Base-by-base conservation (phyloP, 1,284 basidiomycete species). In the Sporisorium sorghi region DNA sequence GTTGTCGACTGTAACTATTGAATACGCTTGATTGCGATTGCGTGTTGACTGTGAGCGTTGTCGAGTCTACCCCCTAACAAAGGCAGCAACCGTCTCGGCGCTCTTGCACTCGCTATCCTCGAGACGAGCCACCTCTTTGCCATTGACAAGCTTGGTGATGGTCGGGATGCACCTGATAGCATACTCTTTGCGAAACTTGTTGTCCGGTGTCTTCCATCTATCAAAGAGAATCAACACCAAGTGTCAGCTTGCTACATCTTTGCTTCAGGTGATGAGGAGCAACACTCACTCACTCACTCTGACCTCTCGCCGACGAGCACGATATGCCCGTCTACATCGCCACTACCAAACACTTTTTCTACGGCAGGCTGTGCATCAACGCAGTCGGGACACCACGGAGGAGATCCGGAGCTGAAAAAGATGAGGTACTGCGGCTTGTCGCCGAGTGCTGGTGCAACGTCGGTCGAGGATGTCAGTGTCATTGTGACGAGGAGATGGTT, bases 351-450 rank as follows among this genome's bases (percentile, higher is more conserved):
- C 24, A 75, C 65, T 11, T 58, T 48, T n/a, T 67, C 46, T 24
- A 79, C 37, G 10, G 59, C 61, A 4, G 74, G 71, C 28, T 68
- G 58, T 0, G 74, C 75, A 43, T 74, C 68, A 46, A 73, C 72
- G 46, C 77, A 79, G 59, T 79, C 77, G 7, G 77, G 72, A 49
- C 77, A 79, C 77, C 77, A 79, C 14, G 77, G 67, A 1, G 77
- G 77, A 8, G 42, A 30, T 17, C 77, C 75, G 8, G 72, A 73
- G 51, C 71, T 73, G 65, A 77, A 79, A 51, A 72, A 79, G 64
- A 79, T 61, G 57, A 79, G 58, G 33, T 44, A 77, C 10, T 66
- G 67, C 2, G 58, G 44, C 14, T 24, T 28, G 24, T 5, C n/a
- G 17, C 46, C 57, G 21, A 42, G 42, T 2, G 59, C 4, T 3